These are phyloP conservation scores for Metschnikowia cerradonensis DNA, from an alignment of 805 yeast genomes.

Conservation along the genomic window DNA sequence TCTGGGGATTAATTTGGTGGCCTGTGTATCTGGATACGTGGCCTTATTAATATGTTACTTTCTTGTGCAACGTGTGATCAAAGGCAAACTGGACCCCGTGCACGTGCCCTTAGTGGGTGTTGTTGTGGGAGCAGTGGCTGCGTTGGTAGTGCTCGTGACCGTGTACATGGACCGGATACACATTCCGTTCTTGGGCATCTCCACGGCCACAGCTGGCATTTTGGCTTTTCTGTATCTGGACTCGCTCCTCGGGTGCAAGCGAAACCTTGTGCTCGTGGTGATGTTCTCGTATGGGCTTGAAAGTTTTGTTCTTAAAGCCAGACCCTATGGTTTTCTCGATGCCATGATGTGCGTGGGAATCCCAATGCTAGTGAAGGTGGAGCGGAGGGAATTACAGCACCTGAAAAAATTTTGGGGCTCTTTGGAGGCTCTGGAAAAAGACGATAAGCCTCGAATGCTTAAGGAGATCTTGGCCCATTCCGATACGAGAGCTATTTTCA, in stretches of 20 bases:
- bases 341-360: conserved; percentile 8
- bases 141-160: not conserved
- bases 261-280: conserved; percentile 10
- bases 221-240: conserved; percentile 11
- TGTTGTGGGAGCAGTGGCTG: not conserved
- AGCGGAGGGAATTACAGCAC: not conserved
- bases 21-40: conserved; percentile 18
- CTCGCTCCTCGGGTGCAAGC: conserved; percentile 6
- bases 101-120: not conserved
- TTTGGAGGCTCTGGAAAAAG: not conserved
- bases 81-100: not conserved
- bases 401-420: too few relatives aligned
- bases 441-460: conserved; percentile 19
- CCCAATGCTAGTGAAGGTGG: conserved; percentile 12
- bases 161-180: conserved; percentile 3
- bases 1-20: not conserved
- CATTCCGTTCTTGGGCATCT: conserved; percentile 13
- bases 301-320: conserved; percentile 11
- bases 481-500: conserved; percentile 86
- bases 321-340: conserved; percentile 3
- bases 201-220: conserved; percentile 12
- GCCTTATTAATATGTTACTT: conserved; percentile 17
- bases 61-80: conserved; percentile 7
- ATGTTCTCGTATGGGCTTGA: conserved; percentile 14
- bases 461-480: conserved; percentile 32